Base-by-base conservation (phyloP, 768 basidiomycete genomes). In the Udeniomyces megalosporus region DNA sequence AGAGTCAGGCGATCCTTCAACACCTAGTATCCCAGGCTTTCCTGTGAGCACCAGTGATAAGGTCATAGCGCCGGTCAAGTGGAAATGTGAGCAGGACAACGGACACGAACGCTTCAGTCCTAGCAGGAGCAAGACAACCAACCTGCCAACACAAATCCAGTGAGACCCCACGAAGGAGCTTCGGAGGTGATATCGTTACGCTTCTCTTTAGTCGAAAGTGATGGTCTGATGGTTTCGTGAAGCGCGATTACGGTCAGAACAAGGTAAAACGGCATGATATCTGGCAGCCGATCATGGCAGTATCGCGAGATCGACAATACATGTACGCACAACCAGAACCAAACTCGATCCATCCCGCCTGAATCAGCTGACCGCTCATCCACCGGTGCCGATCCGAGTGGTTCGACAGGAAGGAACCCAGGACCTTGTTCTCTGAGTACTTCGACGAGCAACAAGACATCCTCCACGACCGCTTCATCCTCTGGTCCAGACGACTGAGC, bases 1-100 rank as follows among this genome's bases (percentile, higher is more conserved):
- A 24, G 68, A 64, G 38, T 35, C 50, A 4, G 67, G 68, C 4
- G 70, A 68, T 0, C 75, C 75, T 60, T 76, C 75, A 7, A 75
- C 60, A 55, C 74, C 74, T 10, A 76, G 68, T 12, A 76, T 47
- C 1, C 70, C 75, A 0, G 75, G 75, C 65, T 76, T 76, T 31
- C 75, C 75, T 74, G 66, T 22, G 29, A 24, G 52, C n/a, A 20
- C 26, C 3, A 17, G 38, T 58, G 52, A 26, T 20, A 12, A 48
- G 29, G n/a, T 45, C 14, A 26, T 3, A 22, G n/a, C n/a, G n/a
- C n/a, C n/a, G n/a, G n/a, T n/a, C 20, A 17, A 50, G 26, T 3
- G 2, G 29, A 8, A 22, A 14, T 4, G 35, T 15, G 8, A 44
- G n/a, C 38, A 12, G n/a, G 20, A 48, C n/a, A 17, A 17, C 26